Evolutionary conservation across 148 eudicot species (phyloP).

Genomic region (Rhododendron williamsianum): DNA sequence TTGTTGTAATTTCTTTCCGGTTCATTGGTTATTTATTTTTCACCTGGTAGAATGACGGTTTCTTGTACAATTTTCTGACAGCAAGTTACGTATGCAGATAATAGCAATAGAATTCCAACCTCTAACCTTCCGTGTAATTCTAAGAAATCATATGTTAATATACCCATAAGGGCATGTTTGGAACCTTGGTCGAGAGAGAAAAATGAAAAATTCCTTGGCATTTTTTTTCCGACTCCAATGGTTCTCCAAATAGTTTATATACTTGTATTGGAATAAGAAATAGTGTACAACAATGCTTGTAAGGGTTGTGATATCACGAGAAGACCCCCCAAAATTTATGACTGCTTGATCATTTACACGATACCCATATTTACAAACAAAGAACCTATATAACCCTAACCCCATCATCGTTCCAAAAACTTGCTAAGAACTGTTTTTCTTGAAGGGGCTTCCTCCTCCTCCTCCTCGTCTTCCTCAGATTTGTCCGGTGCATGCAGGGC

Average conservation of each 20-base stretch:
- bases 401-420: constrained; percentile 23
- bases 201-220: not conserved
- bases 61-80: not conserved
- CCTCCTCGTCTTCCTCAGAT: constrained; percentile 32
- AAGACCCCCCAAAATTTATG: not conserved
- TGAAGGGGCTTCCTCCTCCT: constrained; percentile 29
- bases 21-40: not conserved
- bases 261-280: not conserved
- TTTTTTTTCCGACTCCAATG: no score
- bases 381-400: not conserved
- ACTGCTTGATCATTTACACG: constrained; percentile 1
- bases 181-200: not conserved
- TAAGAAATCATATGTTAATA: not conserved
- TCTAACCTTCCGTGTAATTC: not conserved
- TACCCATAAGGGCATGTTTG: not conserved
- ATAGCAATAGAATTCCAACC: not conserved
- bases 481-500: constrained; percentile 35
- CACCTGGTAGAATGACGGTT: not conserved
- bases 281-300: not conserved
- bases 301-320: not conserved
- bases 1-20: not conserved
- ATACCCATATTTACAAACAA: not conserved
- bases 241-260: not conserved
- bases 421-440: constrained; percentile 37
- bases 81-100: not conserved